A percentile compares a stretch with the other conserved stretches of the same genome.
phyloP scores from a whole-genome alignment of 2,329 filamentous ascomycete genomes.

The Dactylellina parvicollis region DNA sequence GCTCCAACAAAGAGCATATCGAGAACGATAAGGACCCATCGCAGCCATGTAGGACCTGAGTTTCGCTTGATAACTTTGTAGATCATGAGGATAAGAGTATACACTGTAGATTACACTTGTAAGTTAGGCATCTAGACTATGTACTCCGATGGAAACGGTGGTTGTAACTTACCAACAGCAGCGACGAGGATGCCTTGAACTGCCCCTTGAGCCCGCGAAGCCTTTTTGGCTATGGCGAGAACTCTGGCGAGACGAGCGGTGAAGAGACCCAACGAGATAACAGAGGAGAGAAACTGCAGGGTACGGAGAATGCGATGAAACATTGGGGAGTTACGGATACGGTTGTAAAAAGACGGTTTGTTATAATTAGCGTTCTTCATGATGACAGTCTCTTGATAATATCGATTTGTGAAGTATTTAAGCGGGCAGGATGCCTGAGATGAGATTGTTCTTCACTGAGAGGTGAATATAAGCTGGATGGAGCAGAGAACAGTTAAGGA shows the following conservation, averaged over 20 bases:
- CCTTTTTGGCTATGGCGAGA: constrained; percentile 54
- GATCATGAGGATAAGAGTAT: constrained; percentile 62
- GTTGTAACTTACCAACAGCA: constrained; percentile 58
- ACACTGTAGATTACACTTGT: constrained; percentile 56
- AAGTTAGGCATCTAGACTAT: background rate
- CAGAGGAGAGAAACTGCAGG: constrained; percentile 63
- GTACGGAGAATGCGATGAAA: constrained; percentile 61
- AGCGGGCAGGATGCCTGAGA: too few relatives aligned
- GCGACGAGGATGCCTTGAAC: constrained; percentile 65
- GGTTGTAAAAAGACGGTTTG: background rate
- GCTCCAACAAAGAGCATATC: constrained; percentile 62
- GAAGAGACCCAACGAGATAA: constrained; percentile 64
- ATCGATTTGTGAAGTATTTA: constrained; percentile 9
- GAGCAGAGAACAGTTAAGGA: background rate
- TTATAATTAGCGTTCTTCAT: constrained; percentile 3
- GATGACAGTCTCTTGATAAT: constrained; percentile 1
- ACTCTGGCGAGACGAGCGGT: constrained; percentile 62
- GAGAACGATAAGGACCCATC: constrained; percentile 62
- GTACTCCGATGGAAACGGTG: background rate
- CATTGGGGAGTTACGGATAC: constrained; percentile 16
- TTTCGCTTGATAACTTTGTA: constrained; percentile 60
- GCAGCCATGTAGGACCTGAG: constrained; percentile 59
- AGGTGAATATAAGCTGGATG: constrained; percentile 4
- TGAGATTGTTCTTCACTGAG: too few relatives aligned
- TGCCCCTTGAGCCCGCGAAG: constrained; percentile 60